Evolutionary conservation across 495 filamentous ascomycete genomes (phyloP).

Genomic region (Daldinia caldariorum): DNA sequence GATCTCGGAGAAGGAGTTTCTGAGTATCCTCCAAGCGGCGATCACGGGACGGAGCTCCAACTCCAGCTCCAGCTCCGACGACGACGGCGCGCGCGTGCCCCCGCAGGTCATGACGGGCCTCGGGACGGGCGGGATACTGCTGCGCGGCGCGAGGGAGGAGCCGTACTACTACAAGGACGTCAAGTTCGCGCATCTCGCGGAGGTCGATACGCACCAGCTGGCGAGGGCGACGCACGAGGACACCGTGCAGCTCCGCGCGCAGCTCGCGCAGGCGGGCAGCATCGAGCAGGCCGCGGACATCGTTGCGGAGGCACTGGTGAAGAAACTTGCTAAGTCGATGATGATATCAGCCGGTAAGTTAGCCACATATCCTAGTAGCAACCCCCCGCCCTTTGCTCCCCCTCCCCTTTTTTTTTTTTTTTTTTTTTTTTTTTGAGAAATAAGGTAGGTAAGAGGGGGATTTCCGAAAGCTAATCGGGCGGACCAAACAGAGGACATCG

Average conservation of each 20-base stretch:
- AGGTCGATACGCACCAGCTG: background rate
- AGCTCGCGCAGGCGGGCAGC: background rate
- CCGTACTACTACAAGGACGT: background rate
- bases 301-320: background rate
- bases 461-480: background rate
- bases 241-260: background rate
- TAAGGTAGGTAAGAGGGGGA: no score
- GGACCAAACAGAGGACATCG: constrained; percentile 2
- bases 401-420: no score
- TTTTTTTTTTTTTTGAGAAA: no score
- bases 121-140: background rate
- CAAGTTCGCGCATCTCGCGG: background rate
- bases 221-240: background rate
- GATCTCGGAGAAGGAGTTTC: background rate
- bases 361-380: no score
- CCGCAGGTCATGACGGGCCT: background rate
- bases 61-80: background rate
- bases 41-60: background rate
- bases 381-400: no score
- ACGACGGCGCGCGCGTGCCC: background rate
- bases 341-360: background rate
- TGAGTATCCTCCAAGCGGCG: background rate
- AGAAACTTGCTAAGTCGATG: background rate
- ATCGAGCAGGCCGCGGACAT: background rate
- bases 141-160: background rate